Evolutionary conservation across 2,329 filamentous ascomycete species (phyloP), one percentile per base, ranked within the genome.

Genomic region (Colletotrichum sp.): DNA sequence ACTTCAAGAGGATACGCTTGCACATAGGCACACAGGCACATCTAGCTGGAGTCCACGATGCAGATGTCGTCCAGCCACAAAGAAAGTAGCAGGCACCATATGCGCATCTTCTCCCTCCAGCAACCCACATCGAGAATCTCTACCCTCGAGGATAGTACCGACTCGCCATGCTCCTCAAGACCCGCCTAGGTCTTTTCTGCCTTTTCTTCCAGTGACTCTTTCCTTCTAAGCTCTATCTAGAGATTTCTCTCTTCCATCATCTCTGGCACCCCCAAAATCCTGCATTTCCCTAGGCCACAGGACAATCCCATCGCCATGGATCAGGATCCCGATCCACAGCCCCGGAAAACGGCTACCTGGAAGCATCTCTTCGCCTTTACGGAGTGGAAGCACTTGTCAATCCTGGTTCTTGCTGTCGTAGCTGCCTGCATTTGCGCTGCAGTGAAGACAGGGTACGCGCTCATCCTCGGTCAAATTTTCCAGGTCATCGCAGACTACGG

Each of bases 391-490:
- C 93, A 98, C 80, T 77, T 89, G 0, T 84, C 86, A 1, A 81
- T 90, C 6, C 82, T 96, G 1, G 63, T 86, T 13, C 80, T 87
- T 3, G 94, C 92, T 1, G 66, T 94, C 0, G 13, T 89, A 5
- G 85, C 91, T 2, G 90, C 94, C 0, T 81, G 91, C 6, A 79
- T 91, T 3, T 89, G 91, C 11, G 94, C 94, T 28, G 88, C 90
- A 1, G 86, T 93, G 15, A 90, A 92, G 70, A 94, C 95, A 0
- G 85, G 89, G 2, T 88, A 94, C 30, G 91, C 95, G 5, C 87
- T 96, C 32, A 83, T 98, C 3, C 90, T 96, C 2, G 96, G 96
- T 15, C 89, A 90, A 66, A 88, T 98, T 9, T 98, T 98, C 81
- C 89, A 94, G 34, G 85, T 91, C 6, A 93, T 98, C 74, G 90